These are phyloP conservation scores for Diplodia corticola DNA, from an alignment of 2,329 filamentous ascomycete species.

Conservation along the genomic window DNA sequence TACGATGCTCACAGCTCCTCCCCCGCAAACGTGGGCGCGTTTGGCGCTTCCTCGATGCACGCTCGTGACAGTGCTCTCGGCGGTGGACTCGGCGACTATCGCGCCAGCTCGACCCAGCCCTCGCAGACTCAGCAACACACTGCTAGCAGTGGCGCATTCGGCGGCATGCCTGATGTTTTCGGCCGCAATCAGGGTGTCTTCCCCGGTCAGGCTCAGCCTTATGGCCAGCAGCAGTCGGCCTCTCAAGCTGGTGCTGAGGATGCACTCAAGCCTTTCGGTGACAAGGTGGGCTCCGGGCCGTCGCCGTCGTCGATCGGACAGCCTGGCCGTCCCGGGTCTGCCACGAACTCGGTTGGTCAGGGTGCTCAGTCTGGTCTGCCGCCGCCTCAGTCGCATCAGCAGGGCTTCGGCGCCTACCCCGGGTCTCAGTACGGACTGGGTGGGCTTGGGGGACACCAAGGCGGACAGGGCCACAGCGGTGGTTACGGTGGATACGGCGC, in stretches of 20 bases:
- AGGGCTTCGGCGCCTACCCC: conserved; percentile 59
- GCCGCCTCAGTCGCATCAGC: conserved; percentile 58
- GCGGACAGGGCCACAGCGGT: conserved; percentile 44
- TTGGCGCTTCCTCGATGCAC: conserved; percentile 49
- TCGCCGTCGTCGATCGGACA: conserved; percentile 62
- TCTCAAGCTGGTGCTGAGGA: conserved; percentile 55
- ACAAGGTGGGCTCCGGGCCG: conserved; percentile 56
- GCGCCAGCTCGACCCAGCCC: conserved; percentile 58
- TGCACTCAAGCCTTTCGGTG: conserved; percentile 57
- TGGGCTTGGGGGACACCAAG: conserved; percentile 52
- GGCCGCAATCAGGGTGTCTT: conserved; percentile 60
- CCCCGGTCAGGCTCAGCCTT: conserved; percentile 51
- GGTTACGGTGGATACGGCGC: conserved; percentile 46
- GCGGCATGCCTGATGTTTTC: conserved; percentile 60
- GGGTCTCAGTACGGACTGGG: conserved; percentile 56
- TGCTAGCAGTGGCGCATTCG: conserved; percentile 51
- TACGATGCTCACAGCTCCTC: conserved; percentile 65
- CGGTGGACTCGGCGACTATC: conserved; percentile 60
- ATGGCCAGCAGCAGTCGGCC: conserved; percentile 52
- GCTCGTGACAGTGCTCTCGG: conserved; percentile 49
- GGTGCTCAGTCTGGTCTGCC: conserved; percentile 54
- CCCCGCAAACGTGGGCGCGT: conserved; percentile 60
- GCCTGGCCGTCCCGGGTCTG: conserved; percentile 63
- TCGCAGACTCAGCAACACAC: conserved; percentile 56
- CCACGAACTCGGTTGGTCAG: conserved; percentile 56